Base-by-base conservation (phyloP, 1,284 basidiomycete species). In the Heliocybe sulcata region DNA sequence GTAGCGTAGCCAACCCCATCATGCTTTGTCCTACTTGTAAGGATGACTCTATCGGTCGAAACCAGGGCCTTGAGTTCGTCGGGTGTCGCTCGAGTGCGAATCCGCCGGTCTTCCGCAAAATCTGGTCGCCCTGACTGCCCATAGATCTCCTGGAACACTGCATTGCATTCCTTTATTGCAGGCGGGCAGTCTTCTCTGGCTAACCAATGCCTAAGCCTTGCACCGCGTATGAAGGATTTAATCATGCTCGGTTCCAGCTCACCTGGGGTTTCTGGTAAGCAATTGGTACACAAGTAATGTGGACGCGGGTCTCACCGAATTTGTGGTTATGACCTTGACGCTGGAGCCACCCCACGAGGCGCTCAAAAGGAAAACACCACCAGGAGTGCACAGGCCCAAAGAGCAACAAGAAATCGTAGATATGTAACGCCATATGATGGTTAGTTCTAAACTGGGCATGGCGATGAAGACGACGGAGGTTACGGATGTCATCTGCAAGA, bases 301-400 rank as follows among this genome's bases (percentile, higher is more conserved):
- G n/a, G n/a, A n/a, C 19, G 42, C 12, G 20, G 20, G 33, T 23
- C 54, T 54, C 29, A 50, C 54, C 45, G 20, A 33, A 31, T 27
- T 50, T 48, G 33, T 49, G 58, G 45, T 68, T 67, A 20, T 58
- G 61, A 19, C 59, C 56, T n/a, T 64, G 35, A 10, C 58, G 57
- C 56, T 69, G 68, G 22, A 69, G 51, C 8, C 51, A 26, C 9
- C 70, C 70, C 49, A 71, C 66, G 26, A 69, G 52, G 1, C 66
- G 61, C 56, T 72, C 69, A 54, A 70, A 68, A 1, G 69, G 67
- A 56, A 69, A 70, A 35, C 58, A 63, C 71, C 72, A 69, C 71
- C 70, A 72, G 1, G 64, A 66, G 2, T 59, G 56, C 9, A 68
- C 59, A 19, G 71, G 70, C 2, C 71, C 69, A 58, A 69, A 74